Percentiles rank a stretch among this genome's conserved stretches.
phyloP scores from a whole-genome alignment of 495 filamentous ascomycete species.

The Aspergillus carlsbadensis region DNA sequence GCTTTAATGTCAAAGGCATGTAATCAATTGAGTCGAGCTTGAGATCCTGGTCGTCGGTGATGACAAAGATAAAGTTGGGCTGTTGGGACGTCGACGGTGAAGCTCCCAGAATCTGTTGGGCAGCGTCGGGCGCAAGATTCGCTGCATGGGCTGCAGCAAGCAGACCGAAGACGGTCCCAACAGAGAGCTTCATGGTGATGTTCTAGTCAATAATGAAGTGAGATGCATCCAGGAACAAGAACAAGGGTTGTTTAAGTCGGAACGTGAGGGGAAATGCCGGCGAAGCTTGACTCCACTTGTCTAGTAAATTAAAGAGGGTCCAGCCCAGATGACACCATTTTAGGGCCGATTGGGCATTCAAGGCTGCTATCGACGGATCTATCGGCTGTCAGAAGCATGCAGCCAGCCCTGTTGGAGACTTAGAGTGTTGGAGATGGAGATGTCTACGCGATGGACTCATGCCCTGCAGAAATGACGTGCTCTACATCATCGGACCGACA shows the following conservation, averaged over 20 bases:
- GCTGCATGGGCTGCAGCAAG: background rate
- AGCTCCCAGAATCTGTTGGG: background rate
- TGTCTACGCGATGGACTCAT: too few relatives aligned
- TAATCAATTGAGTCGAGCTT: conserved; percentile 56
- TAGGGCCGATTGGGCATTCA: conserved; percentile 5
- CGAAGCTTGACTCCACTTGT: background rate
- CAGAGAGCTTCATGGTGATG: too few relatives aligned
- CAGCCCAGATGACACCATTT: conserved; percentile 9
- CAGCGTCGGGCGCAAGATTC: background rate
- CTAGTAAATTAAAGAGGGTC: background rate
- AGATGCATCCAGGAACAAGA: too few relatives aligned
- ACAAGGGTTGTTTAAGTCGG: too few relatives aligned
- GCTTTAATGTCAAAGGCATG: conserved; percentile 46
- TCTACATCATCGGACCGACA: too few relatives aligned
- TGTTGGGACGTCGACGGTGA: background rate
- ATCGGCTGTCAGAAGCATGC: too few relatives aligned
- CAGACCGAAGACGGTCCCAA: background rate
- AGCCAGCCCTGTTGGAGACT: too few relatives aligned
- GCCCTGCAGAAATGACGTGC: too few relatives aligned
- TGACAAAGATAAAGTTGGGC: conserved; percentile 58
- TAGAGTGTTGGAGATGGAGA: too few relatives aligned
- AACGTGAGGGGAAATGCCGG: background rate
- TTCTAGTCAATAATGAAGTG: too few relatives aligned
- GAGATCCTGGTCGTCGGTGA: conserved; percentile 60
- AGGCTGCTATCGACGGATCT: background rate